These are phyloP conservation scores for Fraxinus sp. DNA, from an alignment of 305 asterid species.

Conservation along the genomic window DNA sequence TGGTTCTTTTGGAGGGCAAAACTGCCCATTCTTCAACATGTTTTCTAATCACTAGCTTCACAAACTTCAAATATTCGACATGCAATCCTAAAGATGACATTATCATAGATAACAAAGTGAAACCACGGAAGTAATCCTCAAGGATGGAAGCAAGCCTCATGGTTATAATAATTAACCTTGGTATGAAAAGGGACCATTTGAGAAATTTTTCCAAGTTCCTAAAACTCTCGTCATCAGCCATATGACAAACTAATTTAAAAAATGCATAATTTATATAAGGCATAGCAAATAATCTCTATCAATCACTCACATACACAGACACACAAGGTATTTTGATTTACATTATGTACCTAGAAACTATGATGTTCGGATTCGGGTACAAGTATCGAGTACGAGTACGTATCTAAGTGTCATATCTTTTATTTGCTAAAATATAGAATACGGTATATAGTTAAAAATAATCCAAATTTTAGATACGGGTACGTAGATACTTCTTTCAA, in stretches of 20 bases:
- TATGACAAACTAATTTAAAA: not conserved
- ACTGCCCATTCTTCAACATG: not conserved
- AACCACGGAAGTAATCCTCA: not conserved
- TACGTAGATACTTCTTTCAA: too few relatives aligned
- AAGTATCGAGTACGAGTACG: too few relatives aligned
- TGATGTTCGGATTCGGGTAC: too few relatives aligned
- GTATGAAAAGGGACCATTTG: not conserved
- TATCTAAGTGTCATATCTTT: too few relatives aligned
- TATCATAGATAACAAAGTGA: not conserved
- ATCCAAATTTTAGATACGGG: too few relatives aligned
- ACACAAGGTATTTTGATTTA: not conserved
- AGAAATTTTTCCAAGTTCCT: not conserved
- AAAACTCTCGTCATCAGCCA: constrained; percentile 3
- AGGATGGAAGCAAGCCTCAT: not conserved
- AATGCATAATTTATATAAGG: not conserved
- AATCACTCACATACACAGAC: not conserved
- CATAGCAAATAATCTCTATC: not conserved
- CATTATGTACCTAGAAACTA: not conserved
- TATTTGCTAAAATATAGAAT: too few relatives aligned
- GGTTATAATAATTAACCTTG: not conserved
- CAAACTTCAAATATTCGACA: not conserved
- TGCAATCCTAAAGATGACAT: not conserved
- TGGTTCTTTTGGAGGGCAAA: not conserved
- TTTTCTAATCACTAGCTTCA: not conserved
- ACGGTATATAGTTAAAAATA: too few relatives aligned